Evolutionary conservation across 2,329 filamentous ascomycete species (phyloP).

Genomic region (Diplodia corticola): DNA sequence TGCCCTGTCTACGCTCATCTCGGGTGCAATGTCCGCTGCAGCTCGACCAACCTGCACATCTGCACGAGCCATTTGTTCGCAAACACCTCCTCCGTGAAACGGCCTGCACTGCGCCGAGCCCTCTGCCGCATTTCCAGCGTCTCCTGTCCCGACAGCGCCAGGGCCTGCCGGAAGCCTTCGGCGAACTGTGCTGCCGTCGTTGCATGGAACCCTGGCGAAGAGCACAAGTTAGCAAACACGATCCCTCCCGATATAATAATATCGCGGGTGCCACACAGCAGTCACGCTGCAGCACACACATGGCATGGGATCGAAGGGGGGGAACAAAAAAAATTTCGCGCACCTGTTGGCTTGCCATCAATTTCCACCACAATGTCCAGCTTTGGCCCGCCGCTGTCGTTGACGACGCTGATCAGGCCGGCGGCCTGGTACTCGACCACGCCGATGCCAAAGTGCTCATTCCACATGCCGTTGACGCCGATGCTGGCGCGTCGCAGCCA

Average conservation of each 20-base stretch:
- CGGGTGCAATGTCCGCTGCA: conserved; percentile 32
- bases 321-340: conserved; percentile 32
- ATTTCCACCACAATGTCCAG: conserved; percentile 85
- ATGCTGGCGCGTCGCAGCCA: conserved; percentile 76
- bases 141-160: conserved; percentile 64
- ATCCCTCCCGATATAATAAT: not conserved
- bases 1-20: conserved; percentile 4
- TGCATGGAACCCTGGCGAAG: conserved; percentile 73
- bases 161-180: conserved; percentile 72
- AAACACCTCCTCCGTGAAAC: conserved; percentile 90
- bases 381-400: conserved; percentile 90
- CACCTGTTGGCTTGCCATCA: conserved; percentile 76
- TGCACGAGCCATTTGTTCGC: conserved; percentile 73
- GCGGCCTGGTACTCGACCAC: conserved; percentile 98
- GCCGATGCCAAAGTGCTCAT: conserved; percentile 97
- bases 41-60: conserved; percentile 68
- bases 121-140: conserved; percentile 72
- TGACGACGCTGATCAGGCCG: conserved; percentile 87
- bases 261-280: not conserved
- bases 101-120: conserved; percentile 73
- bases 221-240: conserved; percentile 10
- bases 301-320: not conserved
- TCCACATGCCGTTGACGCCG: conserved; percentile 99
- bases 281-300: not conserved
- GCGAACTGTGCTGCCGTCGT: conserved; percentile 78